Conservation (phyloP, 2,329 filamentous ascomycete species). For the Talaromyces sp. region DNA sequence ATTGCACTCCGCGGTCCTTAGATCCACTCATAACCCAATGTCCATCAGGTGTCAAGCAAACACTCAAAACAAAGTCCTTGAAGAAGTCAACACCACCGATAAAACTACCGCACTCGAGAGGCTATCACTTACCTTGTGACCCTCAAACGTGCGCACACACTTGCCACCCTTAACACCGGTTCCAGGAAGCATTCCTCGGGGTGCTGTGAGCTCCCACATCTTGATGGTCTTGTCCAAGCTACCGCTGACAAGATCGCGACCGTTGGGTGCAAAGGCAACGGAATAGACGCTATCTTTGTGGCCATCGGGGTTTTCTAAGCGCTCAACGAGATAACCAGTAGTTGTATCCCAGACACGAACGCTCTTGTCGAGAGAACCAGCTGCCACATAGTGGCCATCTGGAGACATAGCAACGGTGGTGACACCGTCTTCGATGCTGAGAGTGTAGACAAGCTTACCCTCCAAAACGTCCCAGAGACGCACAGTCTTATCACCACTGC, state of each 20-base stretch:
- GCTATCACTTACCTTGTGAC: slow-evolving; percentile 69
- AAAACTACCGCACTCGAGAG: background rate
- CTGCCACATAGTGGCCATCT: slow-evolving; percentile 89
- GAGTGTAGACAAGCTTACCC: slow-evolving; percentile 74
- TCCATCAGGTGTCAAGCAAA: slow-evolving; percentile 89
- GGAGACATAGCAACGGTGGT: slow-evolving; percentile 97
- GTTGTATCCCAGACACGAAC: slow-evolving; percentile 95
- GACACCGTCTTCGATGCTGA: slow-evolving; percentile 93
- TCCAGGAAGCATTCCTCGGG: slow-evolving; percentile 63
- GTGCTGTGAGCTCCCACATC: slow-evolving; percentile 90
- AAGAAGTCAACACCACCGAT: slow-evolving; percentile 22
- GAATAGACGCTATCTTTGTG: slow-evolving; percentile 97
- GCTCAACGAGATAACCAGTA: slow-evolving; percentile 80
- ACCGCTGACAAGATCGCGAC: slow-evolving; percentile 87
- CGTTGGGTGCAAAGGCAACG: slow-evolving; percentile 91
- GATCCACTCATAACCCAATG: slow-evolving; percentile 96
- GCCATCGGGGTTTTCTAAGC: slow-evolving; percentile 86
- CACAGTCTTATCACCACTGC: slow-evolving; percentile 90
- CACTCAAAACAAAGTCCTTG: slow-evolving; percentile 92
- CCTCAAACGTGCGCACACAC: slow-evolving; percentile 95
- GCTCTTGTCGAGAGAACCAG: slow-evolving; percentile 94
- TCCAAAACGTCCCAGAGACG: slow-evolving; percentile 93
- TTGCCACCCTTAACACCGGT: slow-evolving; percentile 77
- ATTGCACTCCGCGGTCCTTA: slow-evolving; percentile 95
- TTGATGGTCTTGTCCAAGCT: slow-evolving; percentile 98